A percentile compares a stretch with the other conserved stretches of the same genome.
Conservation (phyloP, 306 rosid genomes). For the Cicer pinnatifidum region DNA sequence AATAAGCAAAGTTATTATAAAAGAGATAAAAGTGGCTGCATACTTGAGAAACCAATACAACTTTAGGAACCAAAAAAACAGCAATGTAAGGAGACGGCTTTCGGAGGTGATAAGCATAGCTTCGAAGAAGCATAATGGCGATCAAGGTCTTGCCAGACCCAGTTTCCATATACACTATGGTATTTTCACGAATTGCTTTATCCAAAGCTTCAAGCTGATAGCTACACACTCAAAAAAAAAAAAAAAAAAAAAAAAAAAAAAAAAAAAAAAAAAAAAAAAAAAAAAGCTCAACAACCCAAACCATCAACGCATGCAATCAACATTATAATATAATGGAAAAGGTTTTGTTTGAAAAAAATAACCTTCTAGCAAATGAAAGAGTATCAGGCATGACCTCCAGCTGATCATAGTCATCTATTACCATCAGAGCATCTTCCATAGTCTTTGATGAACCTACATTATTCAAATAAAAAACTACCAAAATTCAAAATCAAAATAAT, state of each 20-base stretch:
- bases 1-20: background rate
- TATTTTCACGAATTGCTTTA: slow-evolving; percentile 62
- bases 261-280: background rate
- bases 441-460: background rate
- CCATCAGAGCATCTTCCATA: slow-evolving; percentile 52
- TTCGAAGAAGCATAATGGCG: slow-evolving; percentile 84
- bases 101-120: slow-evolving; percentile 67
- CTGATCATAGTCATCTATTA: slow-evolving; percentile 15
- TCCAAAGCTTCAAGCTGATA: slow-evolving; percentile 86
- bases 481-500: background rate
- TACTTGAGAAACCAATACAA: slow-evolving; percentile 83
- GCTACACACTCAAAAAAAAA: slow-evolving; percentile 44
- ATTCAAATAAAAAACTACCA: background rate
- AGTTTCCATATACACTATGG: slow-evolving; percentile 79
- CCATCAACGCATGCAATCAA: slow-evolving; percentile 5
- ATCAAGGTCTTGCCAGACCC: slow-evolving; percentile 94
- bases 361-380: slow-evolving; percentile 83
- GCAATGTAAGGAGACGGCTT: slow-evolving; percentile 72
- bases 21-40: slow-evolving; percentile 15
- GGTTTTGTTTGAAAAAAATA: background rate
- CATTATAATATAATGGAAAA: background rate
- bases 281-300: slow-evolving; percentile 6
- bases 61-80: slow-evolving; percentile 82
- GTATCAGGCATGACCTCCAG: slow-evolving; percentile 42
- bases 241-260: background rate